Evolutionary conservation across 106 monocot species (phyloP), one percentile per base, ranked within the genome.

Genomic region (Vanilla planifolia): DNA sequence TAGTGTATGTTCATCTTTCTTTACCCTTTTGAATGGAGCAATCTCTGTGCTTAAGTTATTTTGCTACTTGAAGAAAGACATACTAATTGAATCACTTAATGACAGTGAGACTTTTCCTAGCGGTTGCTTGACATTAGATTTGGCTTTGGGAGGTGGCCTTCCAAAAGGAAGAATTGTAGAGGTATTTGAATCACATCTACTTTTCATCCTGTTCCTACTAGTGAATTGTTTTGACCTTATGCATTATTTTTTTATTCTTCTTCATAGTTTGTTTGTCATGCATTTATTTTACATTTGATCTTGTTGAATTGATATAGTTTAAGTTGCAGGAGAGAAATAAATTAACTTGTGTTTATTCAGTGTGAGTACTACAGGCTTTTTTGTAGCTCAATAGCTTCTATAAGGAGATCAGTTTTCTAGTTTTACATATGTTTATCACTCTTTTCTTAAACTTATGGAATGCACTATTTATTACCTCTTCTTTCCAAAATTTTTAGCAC

Each of bases 91-190:
- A 53, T 67, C n/a, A 8, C 36, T 21, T 32, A 44, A 51, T 55
- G 43, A 15, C 80, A 95, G 95, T 42, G 95, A 90, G 66, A 95
- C 95, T 26, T 95, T 95, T 64, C 90, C 95, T 42, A 95, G 95
- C 79, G 95, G 95, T 24, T 95, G 90, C 60, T 77, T 95, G 53
- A 90, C 95, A 57, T 71, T 95, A 27, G 95, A 95, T 79, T 90
- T 90, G 60, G 95, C 90, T 68, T 59, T 95, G n/a, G 86, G 86
- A 37, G 95, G 95, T 52, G 95, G 95, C 28, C 77, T 95, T 69
- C 95, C 95, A 20, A 95, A 81, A 79, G 95, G 95, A 81, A 95
- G 95, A 68, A 78, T 95, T 66, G 95, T 95, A 19, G 95, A 95
- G 86, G 95, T 92, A 67, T n/a, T 2, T 36, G 46, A 42, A 11